Base-by-base conservation (phyloP, 1,284 basidiomycete genomes). In the Pseudozyma sp. region DNA sequence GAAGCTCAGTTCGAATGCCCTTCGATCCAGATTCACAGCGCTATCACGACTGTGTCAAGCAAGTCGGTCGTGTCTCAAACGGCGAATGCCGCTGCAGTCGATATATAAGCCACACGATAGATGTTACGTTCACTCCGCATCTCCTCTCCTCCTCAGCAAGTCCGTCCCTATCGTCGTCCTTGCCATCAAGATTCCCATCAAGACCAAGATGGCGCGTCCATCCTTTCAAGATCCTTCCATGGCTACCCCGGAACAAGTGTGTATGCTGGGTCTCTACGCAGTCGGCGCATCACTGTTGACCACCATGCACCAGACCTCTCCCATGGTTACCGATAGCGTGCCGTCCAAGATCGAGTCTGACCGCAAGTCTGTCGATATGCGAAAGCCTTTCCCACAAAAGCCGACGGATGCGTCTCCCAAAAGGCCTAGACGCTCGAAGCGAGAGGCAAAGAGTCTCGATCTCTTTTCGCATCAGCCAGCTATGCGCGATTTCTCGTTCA, bases 181-280 rank as follows among this genome's bases (percentile, higher is more conserved):
- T 29, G 34, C 33, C 24, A 35, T 50, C 47, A 48, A 50, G 29
- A 31, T 35, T 14, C 37, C 9, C 8, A 44, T 29, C 17, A 37
- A 34, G 34, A 19, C 40, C 14, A 48, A 19, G 35, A 42, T 56
- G 45, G 45, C 54, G 17, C 13, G 37, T 8, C 37, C 44, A 0
- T 34, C 34, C 7, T 16, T 19, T 7, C 53, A 54, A 37, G 53
- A 54, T 24, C 19, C 43, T 24, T 34, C 35, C 33, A 29, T 43
- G 5, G 52, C 53, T 3, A 62, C 59, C 3, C 48, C 44, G n/a
- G 61, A 56, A 40, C 48, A 65, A 37, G 45, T 58, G 14, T 57
- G 50, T 29, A 54, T 54, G 62, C 51, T 65, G 13, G 61, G 61
- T 19, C 55, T 58, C 14, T 65, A 58, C 33, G 55, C 62, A n/a